Conservation (phyloP, 2,329 filamentous ascomycete species). For the Curvularia spicifera region DNA sequence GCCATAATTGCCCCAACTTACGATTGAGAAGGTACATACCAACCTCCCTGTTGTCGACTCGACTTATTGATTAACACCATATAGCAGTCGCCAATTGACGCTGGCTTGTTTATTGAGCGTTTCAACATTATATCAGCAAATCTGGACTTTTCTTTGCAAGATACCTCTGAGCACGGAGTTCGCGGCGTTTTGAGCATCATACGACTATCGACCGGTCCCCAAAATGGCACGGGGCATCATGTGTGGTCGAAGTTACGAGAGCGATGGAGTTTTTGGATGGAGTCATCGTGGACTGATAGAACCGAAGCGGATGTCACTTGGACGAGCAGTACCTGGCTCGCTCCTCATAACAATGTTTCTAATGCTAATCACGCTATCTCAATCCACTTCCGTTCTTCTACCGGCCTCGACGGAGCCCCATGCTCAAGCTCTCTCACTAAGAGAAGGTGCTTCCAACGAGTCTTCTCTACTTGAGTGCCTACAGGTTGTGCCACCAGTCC, state of each 20-base stretch:
- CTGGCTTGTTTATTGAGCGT: conserved; percentile 15
- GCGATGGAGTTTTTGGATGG: conserved; percentile 21
- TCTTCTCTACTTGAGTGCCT: conserved; percentile 65
- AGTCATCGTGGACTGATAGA: conserved; percentile 19
- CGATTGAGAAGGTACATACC: conserved; percentile 8
- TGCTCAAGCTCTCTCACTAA: conserved; percentile 22
- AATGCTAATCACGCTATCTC: conserved; percentile 45
- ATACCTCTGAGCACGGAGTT: conserved; percentile 43
- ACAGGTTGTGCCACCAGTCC: conserved; percentile 71
- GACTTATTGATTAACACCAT: conserved; percentile 1
- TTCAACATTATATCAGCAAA: conserved; percentile 12
- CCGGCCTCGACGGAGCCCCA: conserved; percentile 26
- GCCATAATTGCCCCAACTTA: not conserved
- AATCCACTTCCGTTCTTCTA: conserved; percentile 31
- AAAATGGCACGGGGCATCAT: conserved; percentile 26
- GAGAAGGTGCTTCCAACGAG: conserved; percentile 32
- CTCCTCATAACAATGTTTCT: conserved; percentile 36
- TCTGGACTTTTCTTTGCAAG: conserved; percentile 22
- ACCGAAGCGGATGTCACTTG: conserved; percentile 20
- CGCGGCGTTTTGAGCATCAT: conserved; percentile 28
- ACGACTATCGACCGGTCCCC: conserved; percentile 19
- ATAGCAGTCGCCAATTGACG: conserved; percentile 13
- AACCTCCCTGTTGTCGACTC: not conserved
- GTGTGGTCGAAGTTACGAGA: conserved; percentile 29
- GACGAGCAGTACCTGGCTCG: conserved; percentile 20